Base-by-base conservation (phyloP, 768 basidiomycete genomes). In the Austroboletus festivus region DNA sequence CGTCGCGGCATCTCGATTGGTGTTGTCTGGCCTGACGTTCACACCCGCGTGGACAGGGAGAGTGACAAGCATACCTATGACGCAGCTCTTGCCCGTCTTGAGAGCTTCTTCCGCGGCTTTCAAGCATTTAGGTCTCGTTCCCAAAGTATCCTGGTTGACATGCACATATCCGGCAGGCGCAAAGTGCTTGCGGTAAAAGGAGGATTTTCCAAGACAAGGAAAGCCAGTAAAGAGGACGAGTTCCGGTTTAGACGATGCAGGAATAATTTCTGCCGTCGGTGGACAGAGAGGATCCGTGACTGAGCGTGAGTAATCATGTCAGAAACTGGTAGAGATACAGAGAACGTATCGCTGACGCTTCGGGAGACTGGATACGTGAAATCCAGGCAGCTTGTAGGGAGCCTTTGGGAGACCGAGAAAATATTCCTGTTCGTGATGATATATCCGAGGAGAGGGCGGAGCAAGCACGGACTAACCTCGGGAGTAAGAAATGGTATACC, bases 61-160 rank as follows among this genome's bases (percentile, higher is more conserved):
- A 11, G 16, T 6, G 18, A 30, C 11, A 5, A n/a, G n/a, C 79
- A 53, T 52, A 86, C 89, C 93, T 38, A 97, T 75, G 12, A 93
- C 87, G 57, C 86, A 86, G 46, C 83, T 84, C 61, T 78, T 73
- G 2, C 81, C 80, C 1, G 68, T 71, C 21, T 64, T 59, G 26
- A 93, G 58, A 0, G 76, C 74, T 20, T 77, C 76, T 42, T 79
- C 73, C 1, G 83, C 81, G 2, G 75, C 78, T 56, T 76, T 82
- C 42, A 93, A 53, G 57, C 94, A 96, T 57, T 83, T 89, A 10
- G 79, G 70, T 38, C 88, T 76, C n/a, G 82, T 83, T 43, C 80
- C 79, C 13, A 97, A 68, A 3, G 71, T 81, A 62, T 95, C 92
- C 67, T 95, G 93, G 61, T 95, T 95, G 52, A 98, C 76, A 54